Conservation (phyloP, 768 basidiomycete genomes). For the Hydnum rufescens region DNA sequence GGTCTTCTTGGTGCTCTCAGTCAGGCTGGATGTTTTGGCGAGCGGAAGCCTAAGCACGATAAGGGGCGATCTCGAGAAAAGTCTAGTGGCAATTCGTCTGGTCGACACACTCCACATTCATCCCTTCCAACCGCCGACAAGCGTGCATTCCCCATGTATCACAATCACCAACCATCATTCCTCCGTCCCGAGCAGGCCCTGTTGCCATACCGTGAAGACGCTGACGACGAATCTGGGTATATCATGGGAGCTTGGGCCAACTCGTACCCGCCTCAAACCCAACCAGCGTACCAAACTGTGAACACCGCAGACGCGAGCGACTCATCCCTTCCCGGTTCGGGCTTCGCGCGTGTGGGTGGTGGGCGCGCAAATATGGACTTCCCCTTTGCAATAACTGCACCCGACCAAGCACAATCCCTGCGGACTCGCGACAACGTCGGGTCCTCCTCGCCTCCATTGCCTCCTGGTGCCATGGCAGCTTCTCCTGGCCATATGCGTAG, state of each 20-base stretch:
- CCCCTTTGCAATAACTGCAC: slow-evolving; percentile 60
- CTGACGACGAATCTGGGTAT: slow-evolving; percentile 49
- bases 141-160: neutral
- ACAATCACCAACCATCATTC: slow-evolving; percentile 26
- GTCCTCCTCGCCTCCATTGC: slow-evolving; percentile 18
- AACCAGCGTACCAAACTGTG: slow-evolving; percentile 9
- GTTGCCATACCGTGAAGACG: slow-evolving; percentile 57
- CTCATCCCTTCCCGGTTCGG: slow-evolving; percentile 23
- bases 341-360: slow-evolving; percentile 75
- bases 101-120: slow-evolving; percentile 14
- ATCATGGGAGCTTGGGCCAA: slow-evolving; percentile 78
- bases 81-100: slow-evolving; percentile 16
- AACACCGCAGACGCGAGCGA: slow-evolving; percentile 1
- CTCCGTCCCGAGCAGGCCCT: slow-evolving; percentile 63
- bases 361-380: slow-evolving; percentile 70
- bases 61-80: slow-evolving; percentile 17
- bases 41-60: no score
- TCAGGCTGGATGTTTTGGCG: slow-evolving; percentile 44
- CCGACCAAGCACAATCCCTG: slow-evolving; percentile 41
- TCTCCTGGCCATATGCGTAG: slow-evolving; percentile 34
- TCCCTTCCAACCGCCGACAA: neutral
- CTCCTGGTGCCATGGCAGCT: slow-evolving; percentile 40
- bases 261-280: slow-evolving; percentile 8
- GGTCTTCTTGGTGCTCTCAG: slow-evolving; percentile 76
- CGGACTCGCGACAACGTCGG: slow-evolving; percentile 14